Percentiles rank a stretch among this genome's conserved stretches.
Conservation (phyloP, 164 flowering plant species). For the Magnolia changhungtana region DNA sequence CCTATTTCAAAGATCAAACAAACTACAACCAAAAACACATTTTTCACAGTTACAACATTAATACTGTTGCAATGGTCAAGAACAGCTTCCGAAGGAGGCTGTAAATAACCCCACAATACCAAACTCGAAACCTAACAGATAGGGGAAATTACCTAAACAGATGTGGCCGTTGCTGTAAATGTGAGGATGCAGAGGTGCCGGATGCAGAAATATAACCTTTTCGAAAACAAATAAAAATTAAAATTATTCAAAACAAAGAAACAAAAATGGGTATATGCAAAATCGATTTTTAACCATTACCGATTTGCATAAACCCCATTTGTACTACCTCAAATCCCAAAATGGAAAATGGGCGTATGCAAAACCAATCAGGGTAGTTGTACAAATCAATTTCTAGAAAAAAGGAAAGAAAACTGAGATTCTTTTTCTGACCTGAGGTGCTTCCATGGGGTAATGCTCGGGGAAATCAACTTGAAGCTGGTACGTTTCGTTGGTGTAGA, state of each 20-base stretch:
- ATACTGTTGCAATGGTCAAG: neutral
- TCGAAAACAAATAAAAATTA: neutral
- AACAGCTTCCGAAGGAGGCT: neutral
- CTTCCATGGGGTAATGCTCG: slow-evolving; percentile 95
- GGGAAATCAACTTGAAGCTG: slow-evolving; percentile 35
- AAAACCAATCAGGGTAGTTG: neutral
- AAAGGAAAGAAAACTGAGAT: neutral
- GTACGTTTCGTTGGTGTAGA: slow-evolving; percentile 47
- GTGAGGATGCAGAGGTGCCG: slow-evolving; percentile 93
- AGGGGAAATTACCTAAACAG: slow-evolving; percentile 66
- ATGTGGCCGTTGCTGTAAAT: slow-evolving; percentile 97
- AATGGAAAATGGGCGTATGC: neutral
- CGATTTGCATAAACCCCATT: no score
- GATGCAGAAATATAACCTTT: slow-evolving; percentile 80
- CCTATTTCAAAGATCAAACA: neutral
- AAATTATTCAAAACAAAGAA: neutral
- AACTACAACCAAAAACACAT: neutral
- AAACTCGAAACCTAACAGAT: neutral
- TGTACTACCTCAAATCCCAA: no score
- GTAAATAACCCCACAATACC: neutral
- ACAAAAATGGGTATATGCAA: neutral
- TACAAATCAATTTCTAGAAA: neutral
- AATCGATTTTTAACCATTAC: neutral
- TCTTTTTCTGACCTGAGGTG: slow-evolving; percentile 63
- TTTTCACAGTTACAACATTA: neutral